Evolutionary conservation across 2,329 filamentous ascomycete species (phyloP), one percentile per base, ranked within the genome.

Genomic region (Pseudogymnoascus sp.): DNA sequence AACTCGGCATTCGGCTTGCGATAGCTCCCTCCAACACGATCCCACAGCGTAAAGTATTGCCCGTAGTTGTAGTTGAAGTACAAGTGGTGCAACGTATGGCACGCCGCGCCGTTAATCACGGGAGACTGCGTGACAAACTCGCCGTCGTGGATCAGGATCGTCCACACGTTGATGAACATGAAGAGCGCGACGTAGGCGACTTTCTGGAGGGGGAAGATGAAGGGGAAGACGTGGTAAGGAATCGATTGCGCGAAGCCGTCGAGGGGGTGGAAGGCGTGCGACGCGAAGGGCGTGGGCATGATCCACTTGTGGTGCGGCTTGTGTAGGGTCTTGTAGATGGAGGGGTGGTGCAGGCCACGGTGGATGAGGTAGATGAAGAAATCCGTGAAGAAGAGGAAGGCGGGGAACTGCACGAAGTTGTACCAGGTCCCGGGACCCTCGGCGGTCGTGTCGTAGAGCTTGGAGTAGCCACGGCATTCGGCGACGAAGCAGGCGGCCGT

Each of bases 231-330:
- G 78, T 97, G 93, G 79, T 97, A 97, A 0, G 93, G 93, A 56
- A 96, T 75, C 65, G 89, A 90, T 79, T 97, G 93, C 10, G 87
- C 83, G 77, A 88, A 97, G 72, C 93, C 93, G 73, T 97, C 93
- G 61, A 97, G 75, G 0, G 93, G 93, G 79, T 97, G 92, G 83
- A 97, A 97, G 64, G 93, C 93, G 73, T 96, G 90, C 70, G 88
- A 92, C 44, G 93, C 93, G 75, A 86, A 97, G 0, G 93, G 93
- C 2, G 91, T 96, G 2, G 93, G 93, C 91, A 97, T 96, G 77
- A 97, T 97, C 93, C 93, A 97, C 81, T 96, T 97, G 86, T 97
- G 93, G 78, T 97, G 93, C 68, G 92, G 88, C 85, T 97, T 97
- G 84, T 97, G 93, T 60, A 97, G 82, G 68, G 81, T 81, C 80